A percentile compares a stretch with the other conserved stretches of the same genome.
phyloP scores from a whole-genome alignment of 441 rosid genomes.

The Mallotus repandus region DNA sequence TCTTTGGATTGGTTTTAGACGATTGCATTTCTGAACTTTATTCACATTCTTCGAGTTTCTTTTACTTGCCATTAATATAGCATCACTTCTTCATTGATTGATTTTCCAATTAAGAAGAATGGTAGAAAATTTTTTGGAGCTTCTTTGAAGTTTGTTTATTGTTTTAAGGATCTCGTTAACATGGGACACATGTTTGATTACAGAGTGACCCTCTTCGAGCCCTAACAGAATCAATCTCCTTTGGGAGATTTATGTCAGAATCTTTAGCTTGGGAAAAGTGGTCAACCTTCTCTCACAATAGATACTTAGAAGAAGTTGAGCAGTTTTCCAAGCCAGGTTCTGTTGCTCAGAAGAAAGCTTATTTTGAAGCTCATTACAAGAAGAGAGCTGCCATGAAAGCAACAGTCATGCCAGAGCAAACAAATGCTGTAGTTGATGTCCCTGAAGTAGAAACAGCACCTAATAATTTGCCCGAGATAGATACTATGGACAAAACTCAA shows the following conservation, averaged over 20 bases:
- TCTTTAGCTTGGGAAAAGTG: slow-evolving; percentile 88
- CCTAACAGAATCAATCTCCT: slow-evolving; percentile 77
- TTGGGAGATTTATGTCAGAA: slow-evolving; percentile 85
- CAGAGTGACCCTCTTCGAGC: slow-evolving; percentile 64
- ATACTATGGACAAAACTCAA: not conserved
- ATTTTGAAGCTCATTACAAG: slow-evolving; percentile 85
- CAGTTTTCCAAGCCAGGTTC: slow-evolving; percentile 82
- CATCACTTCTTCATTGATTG: not conserved
- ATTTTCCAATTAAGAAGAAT: not conserved
- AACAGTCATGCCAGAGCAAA: slow-evolving; percentile 41
- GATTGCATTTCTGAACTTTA: not conserved
- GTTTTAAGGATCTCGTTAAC: not conserved
- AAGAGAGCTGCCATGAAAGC: slow-evolving; percentile 67
- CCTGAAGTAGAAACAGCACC: slow-evolving; percentile 24
- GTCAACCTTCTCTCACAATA: slow-evolving; percentile 92
- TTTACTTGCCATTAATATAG: not conserved
- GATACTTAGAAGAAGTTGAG: slow-evolving; percentile 88
- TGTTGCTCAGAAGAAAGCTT: slow-evolving; percentile 91
- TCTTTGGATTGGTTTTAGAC: not conserved
- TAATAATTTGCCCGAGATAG: not conserved
- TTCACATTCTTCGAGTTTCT: not conserved
- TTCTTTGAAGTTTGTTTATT: not conserved
- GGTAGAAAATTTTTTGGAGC: not conserved
- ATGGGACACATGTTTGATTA: slow-evolving; percentile 22
- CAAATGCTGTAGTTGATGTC: slow-evolving; percentile 21